phyloP scores from a whole-genome alignment of 768 basidiomycete species.

The Trametes cingulata region DNA sequence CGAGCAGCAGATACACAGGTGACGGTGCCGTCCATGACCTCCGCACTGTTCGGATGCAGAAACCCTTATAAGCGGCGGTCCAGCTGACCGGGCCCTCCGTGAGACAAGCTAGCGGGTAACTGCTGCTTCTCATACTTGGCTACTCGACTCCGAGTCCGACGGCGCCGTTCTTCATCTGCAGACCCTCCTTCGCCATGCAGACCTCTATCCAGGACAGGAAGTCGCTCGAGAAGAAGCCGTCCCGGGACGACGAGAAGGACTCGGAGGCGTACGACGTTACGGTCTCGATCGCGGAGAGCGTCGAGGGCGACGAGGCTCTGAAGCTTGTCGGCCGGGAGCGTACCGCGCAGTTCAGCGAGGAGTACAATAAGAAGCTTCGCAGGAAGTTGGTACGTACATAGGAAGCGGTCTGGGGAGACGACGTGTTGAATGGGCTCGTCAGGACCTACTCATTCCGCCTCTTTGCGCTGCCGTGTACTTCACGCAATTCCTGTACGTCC shows the following conservation, averaged over 20 bases:
- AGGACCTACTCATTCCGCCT: conserved; percentile 56
- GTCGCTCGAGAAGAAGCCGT: conserved; percentile 16
- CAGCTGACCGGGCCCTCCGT: conserved; percentile 6
- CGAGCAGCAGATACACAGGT: neutral
- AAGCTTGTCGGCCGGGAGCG: conserved; percentile 56
- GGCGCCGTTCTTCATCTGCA: neutral
- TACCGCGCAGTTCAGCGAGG: conserved; percentile 55
- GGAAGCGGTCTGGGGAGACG: neutral
- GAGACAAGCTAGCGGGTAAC: neutral
- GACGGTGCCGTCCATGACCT: neutral
- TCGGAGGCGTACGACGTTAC: conserved; percentile 7
- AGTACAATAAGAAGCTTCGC: conserved; percentile 57
- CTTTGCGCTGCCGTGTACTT: conserved; percentile 68
- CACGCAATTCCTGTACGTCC: conserved; percentile 59
- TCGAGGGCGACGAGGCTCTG: conserved; percentile 60
- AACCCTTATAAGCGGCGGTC: neutral
- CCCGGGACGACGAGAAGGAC: conserved; percentile 25
- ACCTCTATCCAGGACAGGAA: conserved; percentile 17
- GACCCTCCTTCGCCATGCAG: conserved; percentile 14
- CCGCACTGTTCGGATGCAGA: neutral
- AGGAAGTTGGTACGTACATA: conserved; percentile 52
- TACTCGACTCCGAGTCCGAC: neutral
- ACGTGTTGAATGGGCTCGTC: neutral
- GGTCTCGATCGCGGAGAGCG: conserved; percentile 34
- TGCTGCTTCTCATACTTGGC: conserved; percentile 1